A percentile compares a stretch with the other conserved stretches of the same genome.
phyloP scores from a whole-genome alignment of 164 flowering plant genomes.

The Nymphaea thermarum region DNA sequence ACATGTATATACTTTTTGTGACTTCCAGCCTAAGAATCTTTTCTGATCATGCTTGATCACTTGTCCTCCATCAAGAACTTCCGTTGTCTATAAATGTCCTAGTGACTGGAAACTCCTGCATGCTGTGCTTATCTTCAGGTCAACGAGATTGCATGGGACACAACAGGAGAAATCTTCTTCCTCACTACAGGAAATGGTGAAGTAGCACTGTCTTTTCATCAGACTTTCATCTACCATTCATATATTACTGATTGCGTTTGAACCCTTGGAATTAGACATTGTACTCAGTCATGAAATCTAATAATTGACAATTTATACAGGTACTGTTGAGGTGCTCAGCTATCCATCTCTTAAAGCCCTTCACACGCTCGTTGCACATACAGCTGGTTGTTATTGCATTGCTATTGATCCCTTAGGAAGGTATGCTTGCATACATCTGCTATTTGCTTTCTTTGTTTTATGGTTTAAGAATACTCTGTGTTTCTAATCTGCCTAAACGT shows the following conservation, averaged over 20 bases:
- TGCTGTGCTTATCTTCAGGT: slow-evolving; percentile 36
- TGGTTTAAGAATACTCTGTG: neutral
- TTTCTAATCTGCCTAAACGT: neutral
- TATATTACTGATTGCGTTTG: neutral
- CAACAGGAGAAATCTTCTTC: slow-evolving; percentile 82
- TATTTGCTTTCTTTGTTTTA: neutral
- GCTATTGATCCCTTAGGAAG: slow-evolving; percentile 94
- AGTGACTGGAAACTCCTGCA: neutral
- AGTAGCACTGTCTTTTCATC: neutral
- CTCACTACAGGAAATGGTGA: slow-evolving; percentile 92
- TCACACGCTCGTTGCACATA: slow-evolving; percentile 90
- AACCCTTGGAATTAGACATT: neutral
- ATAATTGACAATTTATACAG: slow-evolving; percentile 21
- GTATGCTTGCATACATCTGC: slow-evolving; percentile 18
- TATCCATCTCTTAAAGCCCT: slow-evolving; percentile 77
- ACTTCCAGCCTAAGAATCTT: too few relatives aligned
- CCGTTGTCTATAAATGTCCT: neutral
- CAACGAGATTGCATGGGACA: slow-evolving; percentile 96
- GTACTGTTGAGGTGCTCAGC: slow-evolving; percentile 86
- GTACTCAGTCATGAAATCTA: slow-evolving; percentile 1
- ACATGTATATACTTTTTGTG: too few relatives aligned
- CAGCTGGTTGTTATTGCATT: slow-evolving; percentile 98
- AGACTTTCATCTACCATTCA: neutral
- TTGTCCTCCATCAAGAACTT: neutral
- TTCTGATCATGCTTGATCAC: too few relatives aligned